Evolutionary conservation across 1,284 basidiomycete species (phyloP).

Genomic region (Sanghuangporus sanghuang): DNA sequence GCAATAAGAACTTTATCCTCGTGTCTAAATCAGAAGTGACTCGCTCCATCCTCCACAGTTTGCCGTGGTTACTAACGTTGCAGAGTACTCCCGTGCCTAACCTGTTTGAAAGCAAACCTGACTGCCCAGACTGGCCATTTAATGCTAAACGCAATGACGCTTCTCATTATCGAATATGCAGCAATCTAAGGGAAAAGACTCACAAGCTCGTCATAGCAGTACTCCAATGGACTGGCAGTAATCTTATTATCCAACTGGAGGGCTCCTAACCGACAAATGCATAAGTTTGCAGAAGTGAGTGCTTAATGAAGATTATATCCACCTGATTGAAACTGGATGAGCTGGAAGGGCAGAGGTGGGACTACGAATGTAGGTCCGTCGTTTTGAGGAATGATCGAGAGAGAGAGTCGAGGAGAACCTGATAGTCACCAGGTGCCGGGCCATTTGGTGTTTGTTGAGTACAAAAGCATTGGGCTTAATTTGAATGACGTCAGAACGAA

Average conservation of each 20-base stretch:
- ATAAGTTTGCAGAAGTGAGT: too few species aligned
- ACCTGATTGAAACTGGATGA: not conserved
- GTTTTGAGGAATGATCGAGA: not conserved
- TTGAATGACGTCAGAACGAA: too few species aligned
- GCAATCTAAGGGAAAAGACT: too few species aligned
- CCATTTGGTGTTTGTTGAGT: not conserved
- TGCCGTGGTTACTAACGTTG: too few species aligned
- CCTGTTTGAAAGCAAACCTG: not conserved
- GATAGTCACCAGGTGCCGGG: not conserved
- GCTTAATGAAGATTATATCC: not conserved
- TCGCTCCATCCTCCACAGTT: too few species aligned
- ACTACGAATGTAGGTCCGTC: not conserved
- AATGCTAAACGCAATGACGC: not conserved
- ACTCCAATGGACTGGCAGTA: not conserved
- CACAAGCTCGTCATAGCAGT: constrained; percentile 1
- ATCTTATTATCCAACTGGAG: not conserved
- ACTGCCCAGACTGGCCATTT: too few species aligned
- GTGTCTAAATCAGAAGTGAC: too few species aligned
- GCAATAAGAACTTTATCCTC: too few species aligned
- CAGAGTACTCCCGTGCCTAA: too few species aligned
- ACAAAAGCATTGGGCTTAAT: not conserved
- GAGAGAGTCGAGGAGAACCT: not conserved
- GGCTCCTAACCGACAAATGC: not conserved
- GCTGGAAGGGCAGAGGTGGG: not conserved
- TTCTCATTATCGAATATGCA: too few species aligned